phyloP scores from a whole-genome alignment of 78 protist species.

The Parvularia atlantis region DNA sequence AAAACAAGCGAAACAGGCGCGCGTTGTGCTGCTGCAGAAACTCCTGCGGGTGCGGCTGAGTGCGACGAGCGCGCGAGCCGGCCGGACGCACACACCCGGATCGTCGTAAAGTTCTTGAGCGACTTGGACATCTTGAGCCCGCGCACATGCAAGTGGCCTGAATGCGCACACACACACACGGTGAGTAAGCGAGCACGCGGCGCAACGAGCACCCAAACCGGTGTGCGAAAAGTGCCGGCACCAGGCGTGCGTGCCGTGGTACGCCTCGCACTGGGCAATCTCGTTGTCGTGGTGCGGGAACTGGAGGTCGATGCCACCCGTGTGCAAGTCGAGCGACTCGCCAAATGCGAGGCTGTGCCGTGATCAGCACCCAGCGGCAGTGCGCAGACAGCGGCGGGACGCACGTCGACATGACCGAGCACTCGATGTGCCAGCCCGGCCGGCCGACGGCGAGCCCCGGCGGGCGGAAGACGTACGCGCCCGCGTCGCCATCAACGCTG shows the following conservation, averaged over 20 bases:
- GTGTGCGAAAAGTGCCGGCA: too few relatives aligned
- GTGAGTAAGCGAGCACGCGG: too few relatives aligned
- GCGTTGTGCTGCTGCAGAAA: too few relatives aligned
- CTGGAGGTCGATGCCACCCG: constrained; percentile 94
- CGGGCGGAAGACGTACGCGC: neutral
- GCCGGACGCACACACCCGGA: constrained; percentile 18
- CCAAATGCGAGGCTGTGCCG: constrained; percentile 34
- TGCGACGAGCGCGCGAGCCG: too few relatives aligned
- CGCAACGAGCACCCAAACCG: constrained; percentile 51
- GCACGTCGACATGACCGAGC: constrained; percentile 88
- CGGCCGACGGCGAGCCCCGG: constrained; percentile 85
- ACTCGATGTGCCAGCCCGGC: constrained; percentile 99
- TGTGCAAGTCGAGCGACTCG: constrained; percentile 52
- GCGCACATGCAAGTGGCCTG: constrained; percentile 72
- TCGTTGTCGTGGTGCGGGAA: constrained; percentile 99
- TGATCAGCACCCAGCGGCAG: too few relatives aligned
- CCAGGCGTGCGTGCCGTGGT: too few relatives aligned
- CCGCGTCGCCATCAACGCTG: constrained; percentile 25
- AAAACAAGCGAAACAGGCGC: too few relatives aligned
- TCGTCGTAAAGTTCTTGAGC: constrained; percentile 95
- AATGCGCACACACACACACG: too few relatives aligned
- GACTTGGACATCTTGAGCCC: constrained; percentile 95
- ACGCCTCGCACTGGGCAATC: constrained; percentile 90
- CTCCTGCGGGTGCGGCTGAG: too few relatives aligned
- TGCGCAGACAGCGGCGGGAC: too few relatives aligned